Base-by-base conservation (phyloP, 73 alveolate genomes). In the Stentor roeselii region DNA sequence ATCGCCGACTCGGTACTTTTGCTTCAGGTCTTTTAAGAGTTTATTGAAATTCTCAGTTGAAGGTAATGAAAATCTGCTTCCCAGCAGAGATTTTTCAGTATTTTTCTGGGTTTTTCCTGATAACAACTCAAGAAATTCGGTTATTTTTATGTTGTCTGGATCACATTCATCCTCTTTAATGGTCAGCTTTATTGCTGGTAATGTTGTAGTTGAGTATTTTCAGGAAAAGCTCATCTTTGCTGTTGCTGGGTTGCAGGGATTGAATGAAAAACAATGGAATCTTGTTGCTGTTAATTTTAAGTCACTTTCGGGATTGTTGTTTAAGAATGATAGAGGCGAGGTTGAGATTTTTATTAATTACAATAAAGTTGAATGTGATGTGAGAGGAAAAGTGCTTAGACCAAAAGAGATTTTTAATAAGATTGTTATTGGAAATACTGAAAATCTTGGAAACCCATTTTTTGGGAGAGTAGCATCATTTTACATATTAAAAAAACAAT, bases 1-100 rank as follows among this genome's bases (percentile, higher is more conserved):
- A 21, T n/a, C 80, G 1, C 80, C 80, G 0, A 67, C 80, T 67
- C 80, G 80, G 34, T 67, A 67, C 34, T 67, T 67, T 67, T 67
- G 80, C 41, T 67, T 67, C 34, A n/a, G 80, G 14, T n/a, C 14
- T 1, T 21, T 27, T 34, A 67, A 67, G 37, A 67, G 80, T 32
- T 21, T 21, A 67, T 21, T 67, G 41, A 0, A 11, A 67, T 67
- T 36, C 41, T n/a, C 21, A n/a, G 37, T 21, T 67, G 34, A 11
- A 21, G 80, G 21, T 32, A 67, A 2, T 21, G 80, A 21, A 21
- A 21, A 36, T 21, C 37, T 67, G 21, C n/a, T 67, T 67, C 37
- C 80, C 21, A n/a, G 21, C 11, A 67, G 34, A 67, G 80, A 67
- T 14, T 67, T 67, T 67, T 67, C 80, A 11, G 27, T 67, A 21